These are phyloP conservation scores for Mercurialis annua DNA, from an alignment of 345 rosid genomes.

Conservation along the genomic window DNA sequence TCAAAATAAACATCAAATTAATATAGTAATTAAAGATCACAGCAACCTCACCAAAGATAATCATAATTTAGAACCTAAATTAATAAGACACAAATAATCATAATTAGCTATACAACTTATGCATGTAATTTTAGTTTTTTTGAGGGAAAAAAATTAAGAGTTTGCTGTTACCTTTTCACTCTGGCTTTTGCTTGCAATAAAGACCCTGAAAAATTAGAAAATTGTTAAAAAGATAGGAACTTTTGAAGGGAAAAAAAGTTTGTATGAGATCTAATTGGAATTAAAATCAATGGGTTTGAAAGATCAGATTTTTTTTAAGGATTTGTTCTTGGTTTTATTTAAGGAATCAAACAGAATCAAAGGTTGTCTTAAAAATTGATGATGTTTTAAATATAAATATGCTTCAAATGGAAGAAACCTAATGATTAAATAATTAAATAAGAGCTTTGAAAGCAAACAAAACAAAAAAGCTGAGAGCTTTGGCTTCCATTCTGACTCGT, in stretches of 20 bases:
- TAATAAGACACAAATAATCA: no score
- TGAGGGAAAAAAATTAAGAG: not conserved
- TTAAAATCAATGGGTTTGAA: conserved; percentile 3
- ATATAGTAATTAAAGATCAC: no score
- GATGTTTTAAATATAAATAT: not conserved
- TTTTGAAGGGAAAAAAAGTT: not conserved
- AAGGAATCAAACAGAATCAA: conserved; percentile 10
- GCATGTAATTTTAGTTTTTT: no score
- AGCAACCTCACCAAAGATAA: no score
- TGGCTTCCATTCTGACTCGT: conserved; percentile 18
- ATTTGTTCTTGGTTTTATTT: conserved; percentile 9
- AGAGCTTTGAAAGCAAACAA: not conserved
- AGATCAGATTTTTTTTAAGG: not conserved
- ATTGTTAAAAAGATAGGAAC: not conserved
- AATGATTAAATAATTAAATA: not conserved
- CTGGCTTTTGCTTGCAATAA: conserved; percentile 15
- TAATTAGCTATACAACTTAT: no score
- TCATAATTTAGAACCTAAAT: no score
- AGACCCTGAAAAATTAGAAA: conserved; percentile 13
- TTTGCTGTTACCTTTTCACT: conserved; percentile 22
- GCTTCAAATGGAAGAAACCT: conserved; percentile 26
- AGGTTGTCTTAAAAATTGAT: conserved; percentile 12
- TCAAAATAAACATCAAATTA: no score
- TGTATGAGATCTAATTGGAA: conserved; percentile 22
- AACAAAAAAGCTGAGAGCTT: conserved; percentile 26